Evolutionary conservation across 768 basidiomycete genomes (phyloP).

Genomic region (Ramaria rubella): DNA sequence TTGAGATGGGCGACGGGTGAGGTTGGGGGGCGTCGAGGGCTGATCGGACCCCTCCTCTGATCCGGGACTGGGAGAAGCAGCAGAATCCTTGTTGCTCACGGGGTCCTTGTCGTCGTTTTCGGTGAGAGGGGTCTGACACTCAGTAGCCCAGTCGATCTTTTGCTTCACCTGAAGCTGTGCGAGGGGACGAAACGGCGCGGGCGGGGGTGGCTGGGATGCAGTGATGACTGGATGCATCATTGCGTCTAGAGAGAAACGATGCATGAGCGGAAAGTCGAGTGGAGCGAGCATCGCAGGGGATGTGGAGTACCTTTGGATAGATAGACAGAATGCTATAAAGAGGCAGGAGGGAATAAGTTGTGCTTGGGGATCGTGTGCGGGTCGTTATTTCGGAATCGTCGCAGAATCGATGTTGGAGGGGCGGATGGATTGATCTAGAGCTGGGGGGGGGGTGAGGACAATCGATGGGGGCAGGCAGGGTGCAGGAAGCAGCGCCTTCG

Average conservation of each 20-base stretch:
- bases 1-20: neutral
- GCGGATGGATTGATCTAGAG: neutral
- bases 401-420: neutral
- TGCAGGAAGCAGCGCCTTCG: slow-evolving; percentile 1
- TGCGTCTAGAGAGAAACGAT: neutral
- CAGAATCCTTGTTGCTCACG: neutral
- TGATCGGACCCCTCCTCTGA: neutral
- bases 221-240: neutral
- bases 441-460: neutral
- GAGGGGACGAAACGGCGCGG: neutral
- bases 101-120: slow-evolving; percentile 2
- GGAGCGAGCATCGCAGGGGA: neutral
- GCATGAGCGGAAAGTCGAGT: neutral
- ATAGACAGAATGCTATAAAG: neutral
- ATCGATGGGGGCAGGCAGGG: neutral
- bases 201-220: neutral
- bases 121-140: slow-evolving; percentile 8
- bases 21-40: neutral
- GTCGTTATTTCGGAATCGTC: neutral
- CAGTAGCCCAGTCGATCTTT: slow-evolving; percentile 5
- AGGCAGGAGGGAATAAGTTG: neutral
- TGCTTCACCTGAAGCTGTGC: neutral
- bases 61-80: neutral
- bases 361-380: neutral
- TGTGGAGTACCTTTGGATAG: neutral